These are phyloP conservation scores for Phytophthora pinifolia DNA, from an alignment of 352 stramenopile species.

Conservation along the genomic window DNA sequence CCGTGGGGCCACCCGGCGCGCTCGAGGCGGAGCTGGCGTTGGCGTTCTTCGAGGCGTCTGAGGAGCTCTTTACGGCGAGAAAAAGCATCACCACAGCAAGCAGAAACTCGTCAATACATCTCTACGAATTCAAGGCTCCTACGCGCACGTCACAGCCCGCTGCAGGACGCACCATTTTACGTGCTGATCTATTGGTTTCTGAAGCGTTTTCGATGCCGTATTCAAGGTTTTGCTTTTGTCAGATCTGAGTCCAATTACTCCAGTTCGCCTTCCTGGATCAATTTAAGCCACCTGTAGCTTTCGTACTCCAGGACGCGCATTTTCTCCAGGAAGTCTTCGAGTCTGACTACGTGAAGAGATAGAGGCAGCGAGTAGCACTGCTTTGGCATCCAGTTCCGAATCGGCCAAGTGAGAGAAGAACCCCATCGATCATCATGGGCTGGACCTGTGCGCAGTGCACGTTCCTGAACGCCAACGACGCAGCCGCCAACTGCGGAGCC, in stretches of 20 bases:
- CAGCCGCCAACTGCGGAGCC: conserved; percentile 33
- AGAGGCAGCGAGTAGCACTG: no score
- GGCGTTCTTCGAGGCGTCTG: conserved; percentile 41
- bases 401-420: conserved; percentile 19
- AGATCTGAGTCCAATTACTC: conserved; percentile 16
- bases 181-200: conserved; percentile 22
- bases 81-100: not conserved
- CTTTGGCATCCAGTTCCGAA: conserved; percentile 12
- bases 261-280: no score
- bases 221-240: conserved; percentile 1
- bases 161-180: conserved; percentile 27
- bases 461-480: conserved; percentile 42
- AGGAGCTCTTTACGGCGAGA: conserved; percentile 27
- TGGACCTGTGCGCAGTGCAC: conserved; percentile 52
- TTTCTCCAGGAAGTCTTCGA: no score
- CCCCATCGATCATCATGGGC: conserved; percentile 14
- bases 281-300: no score
- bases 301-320: no score
- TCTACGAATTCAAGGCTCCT: not conserved
- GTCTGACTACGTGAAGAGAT: conserved; percentile 1
- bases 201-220: not conserved
- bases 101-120: conserved; percentile 4
- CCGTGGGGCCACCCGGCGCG: conserved; percentile 28
- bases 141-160: not conserved
- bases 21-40: conserved; percentile 16